Evolutionary conservation across 495 filamentous ascomycete species (phyloP).

Genomic region (Aspergillus kassunensis): DNA sequence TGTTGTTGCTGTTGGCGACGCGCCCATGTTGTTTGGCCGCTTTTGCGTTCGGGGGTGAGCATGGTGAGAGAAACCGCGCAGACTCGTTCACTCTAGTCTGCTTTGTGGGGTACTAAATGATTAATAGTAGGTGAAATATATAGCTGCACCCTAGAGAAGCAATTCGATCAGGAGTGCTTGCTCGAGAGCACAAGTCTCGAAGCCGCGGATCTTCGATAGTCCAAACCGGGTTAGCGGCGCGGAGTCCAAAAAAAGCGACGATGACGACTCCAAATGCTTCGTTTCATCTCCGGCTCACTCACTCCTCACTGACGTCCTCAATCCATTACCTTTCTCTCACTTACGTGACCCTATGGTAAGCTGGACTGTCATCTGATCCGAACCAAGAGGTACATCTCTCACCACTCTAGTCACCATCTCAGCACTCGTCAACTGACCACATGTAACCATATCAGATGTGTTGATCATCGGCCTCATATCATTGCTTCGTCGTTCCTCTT

Average conservation of each 20-base stretch:
- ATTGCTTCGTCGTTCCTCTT: conserved; percentile 17
- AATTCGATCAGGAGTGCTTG: no score
- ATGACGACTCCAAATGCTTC: conserved; percentile 11
- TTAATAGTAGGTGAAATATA: not conserved
- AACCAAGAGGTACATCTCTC: not conserved
- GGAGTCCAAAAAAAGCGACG: conserved; percentile 10
- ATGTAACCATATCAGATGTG: conserved; percentile 33
- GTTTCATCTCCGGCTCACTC: not conserved
- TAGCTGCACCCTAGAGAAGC: no score
- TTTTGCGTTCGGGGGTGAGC: conserved; percentile 23
- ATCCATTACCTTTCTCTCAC: not conserved
- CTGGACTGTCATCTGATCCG: conserved; percentile 8
- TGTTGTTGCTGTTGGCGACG: conserved; percentile 26
- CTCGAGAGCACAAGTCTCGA: not conserved
- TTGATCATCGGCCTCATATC: conserved; percentile 20
- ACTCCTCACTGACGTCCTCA: not conserved
- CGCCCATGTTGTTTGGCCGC: conserved; percentile 18
- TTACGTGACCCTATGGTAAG: not conserved
- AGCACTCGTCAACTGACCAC: conserved; percentile 14
- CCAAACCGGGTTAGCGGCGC: conserved; percentile 16
- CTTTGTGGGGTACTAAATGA: not conserved
- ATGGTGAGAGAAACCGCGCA: conserved; percentile 16
- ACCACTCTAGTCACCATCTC: not conserved
- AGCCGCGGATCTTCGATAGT: not conserved
- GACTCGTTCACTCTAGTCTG: conserved; percentile 1